Percentiles rank a stretch among this genome's conserved stretches.
These are phyloP conservation scores for Afroboletus lepidellus DNA, from an alignment of 1,284 basidiomycete species.

Conservation along the genomic window DNA sequence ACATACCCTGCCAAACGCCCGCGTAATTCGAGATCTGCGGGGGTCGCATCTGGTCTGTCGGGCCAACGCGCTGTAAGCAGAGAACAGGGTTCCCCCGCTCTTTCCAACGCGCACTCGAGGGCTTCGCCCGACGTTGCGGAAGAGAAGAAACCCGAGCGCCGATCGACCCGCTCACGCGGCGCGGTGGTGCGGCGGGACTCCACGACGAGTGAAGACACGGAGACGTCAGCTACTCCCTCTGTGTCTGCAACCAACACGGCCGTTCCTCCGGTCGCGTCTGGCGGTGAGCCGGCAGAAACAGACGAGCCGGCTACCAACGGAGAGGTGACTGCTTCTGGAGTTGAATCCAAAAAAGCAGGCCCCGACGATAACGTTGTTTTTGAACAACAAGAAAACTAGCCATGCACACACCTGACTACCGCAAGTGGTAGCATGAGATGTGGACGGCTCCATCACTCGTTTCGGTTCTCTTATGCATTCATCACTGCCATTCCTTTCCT, in stretches of 20 bases:
- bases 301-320: constrained; percentile 16
- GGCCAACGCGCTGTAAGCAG: constrained; percentile 18
- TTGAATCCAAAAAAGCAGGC: constrained; percentile 7
- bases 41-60: constrained; percentile 21
- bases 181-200: constrained; percentile 41
- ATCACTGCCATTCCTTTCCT: constrained; percentile 2
- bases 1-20: constrained; percentile 70
- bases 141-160: constrained; percentile 40
- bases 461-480: constrained; percentile 5
- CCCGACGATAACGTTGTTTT: not conserved
- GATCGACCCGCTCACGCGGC: constrained; percentile 47
- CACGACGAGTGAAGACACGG: constrained; percentile 39
- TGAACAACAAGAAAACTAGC: constrained; percentile 7
- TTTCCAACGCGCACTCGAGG: constrained; percentile 25
- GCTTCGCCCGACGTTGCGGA: constrained; percentile 27
- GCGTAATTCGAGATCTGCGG: constrained; percentile 45
- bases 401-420: not conserved
- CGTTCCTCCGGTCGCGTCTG: constrained; percentile 12
- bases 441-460: constrained; percentile 3
- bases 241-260: constrained; percentile 23
- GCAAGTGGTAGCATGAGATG: not conserved
- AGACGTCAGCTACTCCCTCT: constrained; percentile 33
- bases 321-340: constrained; percentile 1
- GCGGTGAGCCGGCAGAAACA: constrained; percentile 16
- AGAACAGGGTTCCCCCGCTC: constrained; percentile 30